These are phyloP conservation scores for Eimeria brunetti DNA, from an alignment of 169 alveolate genomes.

Conservation along the genomic window DNA sequence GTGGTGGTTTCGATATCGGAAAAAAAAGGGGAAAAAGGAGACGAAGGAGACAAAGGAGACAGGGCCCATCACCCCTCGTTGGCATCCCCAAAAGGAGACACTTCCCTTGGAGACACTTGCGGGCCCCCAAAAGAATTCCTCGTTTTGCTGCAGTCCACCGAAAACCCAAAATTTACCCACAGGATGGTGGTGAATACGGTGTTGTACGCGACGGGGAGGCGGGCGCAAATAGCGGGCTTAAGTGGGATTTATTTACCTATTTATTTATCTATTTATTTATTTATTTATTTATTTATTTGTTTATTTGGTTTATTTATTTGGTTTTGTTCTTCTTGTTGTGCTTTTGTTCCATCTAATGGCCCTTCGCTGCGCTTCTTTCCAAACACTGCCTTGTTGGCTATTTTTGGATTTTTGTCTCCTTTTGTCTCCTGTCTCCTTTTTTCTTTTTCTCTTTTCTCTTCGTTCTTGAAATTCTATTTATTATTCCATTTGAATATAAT, in stretches of 20 bases:
- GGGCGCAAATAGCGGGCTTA: slow-evolving; percentile 89
- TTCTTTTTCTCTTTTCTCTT: not conserved
- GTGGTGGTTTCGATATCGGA: slow-evolving; percentile 11
- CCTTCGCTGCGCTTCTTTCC: not conserved
- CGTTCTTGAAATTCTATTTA: not conserved
- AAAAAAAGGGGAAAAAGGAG: not conserved
- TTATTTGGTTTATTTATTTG: slow-evolving; percentile 15
- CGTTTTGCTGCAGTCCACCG: not conserved
- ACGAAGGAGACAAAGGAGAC: no score
- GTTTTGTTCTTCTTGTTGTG: not conserved
- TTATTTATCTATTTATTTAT: no score
- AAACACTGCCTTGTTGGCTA: not conserved
- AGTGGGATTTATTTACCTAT: no score
- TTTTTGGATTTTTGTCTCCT: not conserved
- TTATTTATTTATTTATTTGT: no score
- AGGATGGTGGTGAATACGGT: slow-evolving; percentile 95
- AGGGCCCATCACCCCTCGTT: no score
- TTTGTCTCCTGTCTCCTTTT: slow-evolving; percentile 20
- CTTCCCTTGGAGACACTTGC: not conserved
- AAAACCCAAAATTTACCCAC: slow-evolving; percentile 85
- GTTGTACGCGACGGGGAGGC: slow-evolving; percentile 98
- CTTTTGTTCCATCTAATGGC: not conserved
- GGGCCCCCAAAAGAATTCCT: slow-evolving; percentile 25
- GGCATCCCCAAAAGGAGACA: not conserved
- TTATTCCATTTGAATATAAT: not conserved